These are phyloP conservation scores for Pseudogymnoascus verrucosus DNA, from an alignment of 2,329 filamentous ascomycete genomes.

Conservation along the genomic window DNA sequence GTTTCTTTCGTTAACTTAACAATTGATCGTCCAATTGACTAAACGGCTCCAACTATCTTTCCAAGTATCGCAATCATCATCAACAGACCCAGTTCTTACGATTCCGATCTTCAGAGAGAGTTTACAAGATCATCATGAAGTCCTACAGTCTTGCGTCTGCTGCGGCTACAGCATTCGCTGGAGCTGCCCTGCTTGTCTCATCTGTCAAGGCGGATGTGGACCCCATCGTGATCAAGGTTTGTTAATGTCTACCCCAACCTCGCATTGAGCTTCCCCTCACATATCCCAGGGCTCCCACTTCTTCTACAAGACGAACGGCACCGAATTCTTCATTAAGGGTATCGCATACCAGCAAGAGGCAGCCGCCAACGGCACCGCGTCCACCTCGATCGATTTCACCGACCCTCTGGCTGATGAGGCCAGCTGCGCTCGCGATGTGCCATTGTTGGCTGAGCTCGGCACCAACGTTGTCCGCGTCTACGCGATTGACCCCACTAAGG, in stretches of 20 bases:
- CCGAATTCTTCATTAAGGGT: constrained; percentile 89
- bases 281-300: constrained; percentile 28
- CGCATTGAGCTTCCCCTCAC: background rate
- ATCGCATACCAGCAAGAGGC: constrained; percentile 89
- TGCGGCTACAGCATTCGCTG: constrained; percentile 34
- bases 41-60: constrained; percentile 1
- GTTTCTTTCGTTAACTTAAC: background rate
- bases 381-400: constrained; percentile 50
- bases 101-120: constrained; percentile 1
- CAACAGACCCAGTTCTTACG: background rate
- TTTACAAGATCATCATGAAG: constrained; percentile 40
- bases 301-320: constrained; percentile 44
- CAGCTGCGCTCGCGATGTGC: constrained; percentile 77
- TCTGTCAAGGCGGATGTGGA: constrained; percentile 47
- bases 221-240: constrained; percentile 40
- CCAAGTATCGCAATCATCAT: constrained; percentile 2
- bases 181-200: constrained; percentile 43
- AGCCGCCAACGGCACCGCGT: constrained; percentile 42
- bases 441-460: constrained; percentile 65
- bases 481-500: constrained; percentile 69
- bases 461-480: constrained; percentile 96
- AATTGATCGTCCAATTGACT: background rate
- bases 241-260: constrained; percentile 1
- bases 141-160: constrained; percentile 37
- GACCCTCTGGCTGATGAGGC: constrained; percentile 72